phyloP scores from a whole-genome alignment of 257 asterid genomes.

The Gentiana dahurica region DNA sequence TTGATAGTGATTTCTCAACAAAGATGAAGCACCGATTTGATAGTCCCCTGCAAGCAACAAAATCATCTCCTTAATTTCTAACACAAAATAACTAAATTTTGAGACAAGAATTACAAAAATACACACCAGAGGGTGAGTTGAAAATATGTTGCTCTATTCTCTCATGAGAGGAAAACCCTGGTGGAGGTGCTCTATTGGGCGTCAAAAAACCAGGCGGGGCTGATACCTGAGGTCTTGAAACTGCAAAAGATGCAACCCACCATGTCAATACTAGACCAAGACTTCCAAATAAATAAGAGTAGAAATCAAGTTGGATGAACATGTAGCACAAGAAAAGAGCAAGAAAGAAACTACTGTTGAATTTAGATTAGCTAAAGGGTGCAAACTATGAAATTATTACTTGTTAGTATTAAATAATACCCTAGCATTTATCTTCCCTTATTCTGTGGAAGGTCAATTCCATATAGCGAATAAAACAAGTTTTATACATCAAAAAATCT shows the following conservation, averaged over 20 bases:
- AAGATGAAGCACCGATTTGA: conserved; percentile 36
- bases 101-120: conserved; percentile 1
- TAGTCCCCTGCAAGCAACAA: conserved; percentile 50
- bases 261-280: conserved; percentile 9
- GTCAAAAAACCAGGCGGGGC: conserved; percentile 96
- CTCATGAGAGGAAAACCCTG: conserved; percentile 74
- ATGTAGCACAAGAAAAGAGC: no score
- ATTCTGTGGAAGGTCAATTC: no score
- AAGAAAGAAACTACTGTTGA: no score
- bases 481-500: not conserved
- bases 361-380: no score
- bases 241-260: conserved; percentile 30
- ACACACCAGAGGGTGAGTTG: conserved; percentile 47
- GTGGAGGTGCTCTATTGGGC: conserved; percentile 79
- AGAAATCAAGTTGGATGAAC: no score
- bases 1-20: conserved; percentile 55
- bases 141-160: conserved; percentile 41
- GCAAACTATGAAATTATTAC: no score
- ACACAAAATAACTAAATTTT: not conserved
- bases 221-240: conserved; percentile 69
- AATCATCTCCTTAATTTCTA: not conserved
- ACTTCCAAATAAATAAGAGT: conserved; percentile 2
- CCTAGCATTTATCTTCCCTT: not conserved
- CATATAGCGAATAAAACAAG: not conserved
- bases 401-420: no score